Conservation (phyloP, 1,139 yeast genomes). For the Sporopachydermia cereana region DNA sequence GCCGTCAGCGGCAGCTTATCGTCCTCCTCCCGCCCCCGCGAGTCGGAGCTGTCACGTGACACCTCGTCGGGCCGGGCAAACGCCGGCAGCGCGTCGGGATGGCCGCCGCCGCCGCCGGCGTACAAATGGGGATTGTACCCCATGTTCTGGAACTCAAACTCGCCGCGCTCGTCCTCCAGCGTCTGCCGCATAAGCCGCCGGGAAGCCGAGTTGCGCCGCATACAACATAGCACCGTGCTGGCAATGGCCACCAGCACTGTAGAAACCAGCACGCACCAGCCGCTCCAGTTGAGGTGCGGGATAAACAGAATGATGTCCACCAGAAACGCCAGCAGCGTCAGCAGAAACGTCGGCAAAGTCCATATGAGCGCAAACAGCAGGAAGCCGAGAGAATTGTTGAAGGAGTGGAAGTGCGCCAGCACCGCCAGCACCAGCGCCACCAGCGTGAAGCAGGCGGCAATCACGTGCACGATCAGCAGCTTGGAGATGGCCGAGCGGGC, state of each 20-base stretch:
- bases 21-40: constrained; percentile 5
- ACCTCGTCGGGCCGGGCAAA: constrained; percentile 9
- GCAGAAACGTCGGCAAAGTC: constrained; percentile 35
- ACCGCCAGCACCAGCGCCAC: constrained; percentile 31
- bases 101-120: constrained; percentile 10
- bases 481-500: constrained; percentile 60
- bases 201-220: constrained; percentile 41
- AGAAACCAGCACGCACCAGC: constrained; percentile 39
- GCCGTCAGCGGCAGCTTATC: constrained; percentile 6
- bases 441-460: constrained; percentile 70
- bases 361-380: constrained; percentile 29
- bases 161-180: constrained; percentile 13
- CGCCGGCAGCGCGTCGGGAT: constrained; percentile 9
- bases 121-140: constrained; percentile 7
- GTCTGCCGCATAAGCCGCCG: constrained; percentile 28
- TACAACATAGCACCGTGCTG: constrained; percentile 33
- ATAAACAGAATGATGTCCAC: constrained; percentile 43
- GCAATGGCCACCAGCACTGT: constrained; percentile 32
- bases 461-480: constrained; percentile 66
- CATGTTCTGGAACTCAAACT: constrained; percentile 12
- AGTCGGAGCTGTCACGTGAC: constrained; percentile 9
- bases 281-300: constrained; percentile 41
- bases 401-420: constrained; percentile 23
- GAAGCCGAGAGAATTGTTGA: constrained; percentile 21
- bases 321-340: constrained; percentile 38